These are phyloP conservation scores for Dothideomycetes sp. DNA, from an alignment of 2,329 filamentous ascomycete species.

Conservation along the genomic window DNA sequence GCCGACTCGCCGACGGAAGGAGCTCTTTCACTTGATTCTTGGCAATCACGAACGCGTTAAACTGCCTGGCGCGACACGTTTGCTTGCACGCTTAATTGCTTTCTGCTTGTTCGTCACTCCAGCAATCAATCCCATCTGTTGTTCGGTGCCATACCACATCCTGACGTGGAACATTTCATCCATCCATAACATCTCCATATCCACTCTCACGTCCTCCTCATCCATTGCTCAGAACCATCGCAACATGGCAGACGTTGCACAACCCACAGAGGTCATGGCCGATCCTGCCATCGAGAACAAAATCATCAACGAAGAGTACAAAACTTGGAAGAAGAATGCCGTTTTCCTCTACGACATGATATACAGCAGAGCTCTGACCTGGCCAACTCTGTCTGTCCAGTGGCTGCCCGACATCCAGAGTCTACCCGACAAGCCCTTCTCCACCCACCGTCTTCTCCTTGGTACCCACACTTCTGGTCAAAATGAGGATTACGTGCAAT, in stretches of 20 bases:
- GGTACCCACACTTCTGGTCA: constrained; percentile 89
- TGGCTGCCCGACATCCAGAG: constrained; percentile 94
- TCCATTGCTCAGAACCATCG: too few species aligned
- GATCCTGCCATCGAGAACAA: constrained; percentile 56
- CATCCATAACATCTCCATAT: too few species aligned
- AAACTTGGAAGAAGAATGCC: constrained; percentile 99
- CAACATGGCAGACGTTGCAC: constrained; percentile 16
- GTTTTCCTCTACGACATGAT: constrained; percentile 98
- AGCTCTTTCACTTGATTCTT: too few species aligned
- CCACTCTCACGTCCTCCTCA: too few species aligned
- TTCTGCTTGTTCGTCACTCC: too few species aligned
- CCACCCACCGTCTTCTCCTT: constrained; percentile 78
- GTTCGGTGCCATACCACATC: too few species aligned
- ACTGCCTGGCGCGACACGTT: too few species aligned
- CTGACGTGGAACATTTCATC: too few species aligned
- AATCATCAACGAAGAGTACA: constrained; percentile 98
- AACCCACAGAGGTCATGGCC: constrained; percentile 16
- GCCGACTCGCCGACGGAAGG: too few species aligned
- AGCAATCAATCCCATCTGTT: too few species aligned
- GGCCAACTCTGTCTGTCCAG: constrained; percentile 94
- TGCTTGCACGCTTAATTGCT: too few species aligned
- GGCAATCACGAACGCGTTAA: too few species aligned
- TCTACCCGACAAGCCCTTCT: constrained; percentile 76
- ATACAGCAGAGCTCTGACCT: constrained; percentile 85
- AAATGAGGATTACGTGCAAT: constrained; percentile 84